Evolutionary conservation across 345 rosid genomes (phyloP).

Genomic region (Ailanthus altissimus): DNA sequence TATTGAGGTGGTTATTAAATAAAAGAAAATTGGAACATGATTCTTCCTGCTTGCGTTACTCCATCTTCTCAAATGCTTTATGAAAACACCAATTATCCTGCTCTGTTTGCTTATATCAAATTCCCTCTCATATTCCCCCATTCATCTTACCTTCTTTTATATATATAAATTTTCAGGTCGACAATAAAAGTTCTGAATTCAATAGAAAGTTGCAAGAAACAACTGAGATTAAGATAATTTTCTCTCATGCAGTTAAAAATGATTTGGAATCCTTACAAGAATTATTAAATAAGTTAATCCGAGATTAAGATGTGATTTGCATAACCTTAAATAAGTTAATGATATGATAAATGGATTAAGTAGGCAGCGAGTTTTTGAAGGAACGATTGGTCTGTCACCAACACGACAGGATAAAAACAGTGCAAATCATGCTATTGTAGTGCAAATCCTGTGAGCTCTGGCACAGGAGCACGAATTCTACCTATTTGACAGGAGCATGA

Average conservation of each 20-base stretch:
- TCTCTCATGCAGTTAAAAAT: too few species aligned
- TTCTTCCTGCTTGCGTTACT: conserved; percentile 8
- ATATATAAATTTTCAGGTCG: background rate
- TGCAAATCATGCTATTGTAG: too few species aligned
- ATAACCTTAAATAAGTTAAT: background rate
- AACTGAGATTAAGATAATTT: too few species aligned
- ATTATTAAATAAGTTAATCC: conserved; percentile 4
- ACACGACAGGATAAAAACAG: background rate
- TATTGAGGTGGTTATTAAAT: background rate
- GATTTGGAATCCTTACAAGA: background rate
- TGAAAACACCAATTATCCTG: background rate
- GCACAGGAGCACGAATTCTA: too few species aligned
- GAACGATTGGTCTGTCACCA: background rate
- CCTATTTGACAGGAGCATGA: background rate
- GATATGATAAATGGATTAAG: background rate
- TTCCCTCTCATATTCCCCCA: background rate
- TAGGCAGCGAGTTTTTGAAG: background rate
- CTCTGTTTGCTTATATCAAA: background rate
- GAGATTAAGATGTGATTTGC: background rate
- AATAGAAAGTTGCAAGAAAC: background rate
- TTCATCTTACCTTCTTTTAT: background rate
- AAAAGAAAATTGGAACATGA: conserved; percentile 10
- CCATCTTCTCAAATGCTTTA: background rate
- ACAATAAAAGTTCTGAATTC: background rate
- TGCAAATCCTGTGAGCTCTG: too few species aligned